Percentiles rank a stretch among this genome's conserved stretches.
These are phyloP conservation scores for Camellia japonica DNA, from an alignment of 148 eudicot genomes.

Conservation along the genomic window DNA sequence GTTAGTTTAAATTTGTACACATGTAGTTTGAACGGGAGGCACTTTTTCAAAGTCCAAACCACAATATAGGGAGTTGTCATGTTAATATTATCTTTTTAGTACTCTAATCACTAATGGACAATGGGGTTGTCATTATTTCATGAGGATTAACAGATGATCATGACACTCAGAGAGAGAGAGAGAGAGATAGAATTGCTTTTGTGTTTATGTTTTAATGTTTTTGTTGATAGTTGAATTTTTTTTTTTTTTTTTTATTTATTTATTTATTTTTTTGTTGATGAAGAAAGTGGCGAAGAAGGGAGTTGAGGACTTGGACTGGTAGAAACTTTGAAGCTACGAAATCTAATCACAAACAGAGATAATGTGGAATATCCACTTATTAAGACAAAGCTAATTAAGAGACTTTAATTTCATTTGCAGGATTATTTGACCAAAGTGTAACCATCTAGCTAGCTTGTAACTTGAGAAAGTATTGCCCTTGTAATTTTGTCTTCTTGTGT, in stretches of 20 bases:
- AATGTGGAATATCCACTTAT: neutral
- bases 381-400: neutral
- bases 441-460: neutral
- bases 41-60: slow-evolving; percentile 61
- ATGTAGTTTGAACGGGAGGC: slow-evolving; percentile 69
- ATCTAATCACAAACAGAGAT: neutral
- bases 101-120: slow-evolving; percentile 2
- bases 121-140: slow-evolving; percentile 4
- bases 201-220: neutral
- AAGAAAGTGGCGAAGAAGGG: neutral
- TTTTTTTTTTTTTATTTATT: too few relatives aligned
- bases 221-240: too few relatives aligned
- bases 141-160: slow-evolving; percentile 10
- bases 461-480: neutral
- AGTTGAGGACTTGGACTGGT: neutral
- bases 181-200: neutral
- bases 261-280: neutral
- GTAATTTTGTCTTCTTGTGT: neutral
- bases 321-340: neutral
- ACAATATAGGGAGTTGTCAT: slow-evolving; percentile 42
- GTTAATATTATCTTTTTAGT: neutral
- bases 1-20: neutral
- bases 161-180: neutral
- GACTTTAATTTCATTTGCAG: neutral
- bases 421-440: slow-evolving; percentile 7